Base-by-base conservation (phyloP, 2,329 filamentous ascomycete genomes). In the Cercospora sojina region DNA sequence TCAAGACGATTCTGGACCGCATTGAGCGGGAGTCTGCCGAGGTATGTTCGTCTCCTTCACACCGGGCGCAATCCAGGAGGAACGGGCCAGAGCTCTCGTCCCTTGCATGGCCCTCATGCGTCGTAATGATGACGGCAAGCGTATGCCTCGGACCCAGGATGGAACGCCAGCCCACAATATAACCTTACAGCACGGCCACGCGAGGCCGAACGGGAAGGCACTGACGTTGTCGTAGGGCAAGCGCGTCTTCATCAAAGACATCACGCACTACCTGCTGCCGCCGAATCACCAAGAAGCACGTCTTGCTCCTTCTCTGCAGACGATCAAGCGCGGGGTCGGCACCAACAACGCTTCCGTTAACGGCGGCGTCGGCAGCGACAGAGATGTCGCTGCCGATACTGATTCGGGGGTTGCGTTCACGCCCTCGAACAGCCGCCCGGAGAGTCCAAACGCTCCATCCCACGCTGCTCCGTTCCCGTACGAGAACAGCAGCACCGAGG, bases 181-280 rank as follows among this genome's bases (percentile, higher is more conserved):
- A n/a, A n/a, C n/a, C n/a, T n/a, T n/a, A 8, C 49, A 27, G 10
- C 49, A 25, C 13, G 20, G 49, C 51, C 18, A 31, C 6, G 27
- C 53, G 16, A 10, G 10, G 12, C n/a, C 6, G n/a, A 35, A 23
- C 8, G 8, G 27, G 53, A 58, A 53, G 29, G 25, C 64, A 64
- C 68, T 72, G 69, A 67, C 71, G 62, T n/a, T 29, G 23, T 64
- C 49, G 69, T 73, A 96, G 91, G 91, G 89, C 74, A 97, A 96
- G 83, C 91, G 94, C 73, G 83, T 96, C 74, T 97, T 98, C 82
- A 95, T 99, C 86, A 99, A 99, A 80, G 95, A 98, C 79, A 99
- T 98, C 82, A 90, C 91, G 64, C 90, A 97, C 80, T 98, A 98
- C 79, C 84, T 97, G 71, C 84, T 96, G 70, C 91, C 93, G 5